These are phyloP conservation scores for Dipteronia sinensis DNA, from an alignment of 345 rosid species.

Conservation along the genomic window DNA sequence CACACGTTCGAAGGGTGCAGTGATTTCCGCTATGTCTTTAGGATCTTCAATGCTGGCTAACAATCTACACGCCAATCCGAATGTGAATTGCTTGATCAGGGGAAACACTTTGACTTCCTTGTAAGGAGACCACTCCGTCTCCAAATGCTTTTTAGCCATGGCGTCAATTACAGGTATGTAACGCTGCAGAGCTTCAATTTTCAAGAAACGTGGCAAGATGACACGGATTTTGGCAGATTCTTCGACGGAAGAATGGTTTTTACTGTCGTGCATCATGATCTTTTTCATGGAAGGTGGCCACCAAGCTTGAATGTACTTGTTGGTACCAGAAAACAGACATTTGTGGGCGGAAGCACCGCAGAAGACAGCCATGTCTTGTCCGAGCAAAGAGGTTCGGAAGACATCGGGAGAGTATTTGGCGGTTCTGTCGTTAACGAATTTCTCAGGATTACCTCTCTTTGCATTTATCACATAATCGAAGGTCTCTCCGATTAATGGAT, in stretches of 20 bases:
- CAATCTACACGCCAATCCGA: slow-evolving; percentile 33
- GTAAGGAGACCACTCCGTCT: slow-evolving; percentile 25
- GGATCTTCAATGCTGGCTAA: slow-evolving; percentile 28
- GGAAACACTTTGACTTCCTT: slow-evolving; percentile 33
- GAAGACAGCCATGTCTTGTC: slow-evolving; percentile 32
- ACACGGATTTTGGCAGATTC: slow-evolving; percentile 19
- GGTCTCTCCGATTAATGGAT: slow-evolving; percentile 29
- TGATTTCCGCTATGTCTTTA: neutral
- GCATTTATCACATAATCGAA: slow-evolving; percentile 16
- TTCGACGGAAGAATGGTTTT: slow-evolving; percentile 14
- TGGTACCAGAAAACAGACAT: slow-evolving; percentile 34
- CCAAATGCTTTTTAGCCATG: slow-evolving; percentile 34
- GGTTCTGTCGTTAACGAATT: slow-evolving; percentile 34
- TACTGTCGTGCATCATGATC: slow-evolving; percentile 19
- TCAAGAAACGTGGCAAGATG: slow-evolving; percentile 29
- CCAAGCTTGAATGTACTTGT: slow-evolving; percentile 35
- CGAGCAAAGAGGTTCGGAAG: slow-evolving; percentile 26
- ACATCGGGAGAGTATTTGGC: slow-evolving; percentile 29
- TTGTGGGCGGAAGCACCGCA: slow-evolving; percentile 36
- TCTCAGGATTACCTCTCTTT: slow-evolving; percentile 20
- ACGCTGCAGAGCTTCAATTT: slow-evolving; percentile 27
- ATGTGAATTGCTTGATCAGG: slow-evolving; percentile 29
- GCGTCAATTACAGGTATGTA: slow-evolving; percentile 34
- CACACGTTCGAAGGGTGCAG: slow-evolving; percentile 23
- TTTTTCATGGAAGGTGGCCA: slow-evolving; percentile 35